Conservation (phyloP, 2,329 filamentous ascomycete genomes). For the Lecanosticta acicola region DNA sequence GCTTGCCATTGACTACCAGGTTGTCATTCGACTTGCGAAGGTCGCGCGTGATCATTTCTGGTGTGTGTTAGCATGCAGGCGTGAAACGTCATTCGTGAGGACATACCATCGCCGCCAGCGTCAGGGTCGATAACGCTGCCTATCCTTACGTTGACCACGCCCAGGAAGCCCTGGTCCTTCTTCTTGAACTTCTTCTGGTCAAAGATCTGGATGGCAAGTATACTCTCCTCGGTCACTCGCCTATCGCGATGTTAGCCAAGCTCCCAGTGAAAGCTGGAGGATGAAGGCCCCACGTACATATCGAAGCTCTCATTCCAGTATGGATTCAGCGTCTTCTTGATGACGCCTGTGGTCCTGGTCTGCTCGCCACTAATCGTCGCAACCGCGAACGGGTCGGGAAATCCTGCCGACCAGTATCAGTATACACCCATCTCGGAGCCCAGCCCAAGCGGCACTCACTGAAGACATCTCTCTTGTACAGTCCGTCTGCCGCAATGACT, state of each 20-base stretch:
- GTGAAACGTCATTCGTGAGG: not conserved
- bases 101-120: constrained; percentile 80
- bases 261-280: not conserved
- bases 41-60: constrained; percentile 94
- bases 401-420: constrained; percentile 54
- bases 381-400: constrained; percentile 95
- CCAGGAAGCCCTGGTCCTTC: constrained; percentile 98
- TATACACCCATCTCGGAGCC: constrained; percentile 7
- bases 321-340: constrained; percentile 96
- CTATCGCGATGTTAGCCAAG: constrained; percentile 44
- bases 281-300: constrained; percentile 58
- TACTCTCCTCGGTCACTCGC: constrained; percentile 87
- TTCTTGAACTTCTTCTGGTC: constrained; percentile 99
- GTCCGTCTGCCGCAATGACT: constrained; percentile 98
- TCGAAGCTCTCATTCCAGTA: constrained; percentile 99
- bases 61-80: constrained; percentile 15
- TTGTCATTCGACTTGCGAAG: constrained; percentile 98
- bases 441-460: constrained; percentile 55
- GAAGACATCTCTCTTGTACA: constrained; percentile 99
- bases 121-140: constrained; percentile 90
- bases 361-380: constrained; percentile 96
- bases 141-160: constrained; percentile 94
- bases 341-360: constrained; percentile 94
- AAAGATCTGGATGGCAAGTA: constrained; percentile 95
- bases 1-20: constrained; percentile 92